These are phyloP conservation scores for Saposhnikovia divaricata DNA, from an alignment of 129 eudicot species.

Conservation along the genomic window DNA sequence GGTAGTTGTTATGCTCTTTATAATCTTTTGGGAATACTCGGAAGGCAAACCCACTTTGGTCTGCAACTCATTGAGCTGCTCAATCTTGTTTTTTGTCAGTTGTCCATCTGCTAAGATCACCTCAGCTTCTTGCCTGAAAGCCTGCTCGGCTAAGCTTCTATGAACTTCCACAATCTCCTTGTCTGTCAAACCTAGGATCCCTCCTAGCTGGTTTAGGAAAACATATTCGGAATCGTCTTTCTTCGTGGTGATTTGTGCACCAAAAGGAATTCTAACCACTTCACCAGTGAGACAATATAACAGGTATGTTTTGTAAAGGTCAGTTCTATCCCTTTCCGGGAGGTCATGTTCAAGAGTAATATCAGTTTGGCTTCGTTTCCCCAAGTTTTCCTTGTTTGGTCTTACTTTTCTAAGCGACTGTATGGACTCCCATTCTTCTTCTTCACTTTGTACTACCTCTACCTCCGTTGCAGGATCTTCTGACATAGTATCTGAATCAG, in stretches of 20 bases:
- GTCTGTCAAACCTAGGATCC: slow-evolving; percentile 67
- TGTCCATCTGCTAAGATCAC: slow-evolving; percentile 91
- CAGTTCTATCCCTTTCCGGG: slow-evolving; percentile 63
- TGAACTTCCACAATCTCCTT: slow-evolving; percentile 73
- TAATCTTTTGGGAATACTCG: slow-evolving; percentile 76
- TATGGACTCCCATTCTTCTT: slow-evolving; percentile 71
- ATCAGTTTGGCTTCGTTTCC: slow-evolving; percentile 61
- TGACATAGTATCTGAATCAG: slow-evolving; percentile 43
- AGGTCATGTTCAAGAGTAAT: slow-evolving; percentile 83
- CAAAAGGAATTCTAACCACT: slow-evolving; percentile 50
- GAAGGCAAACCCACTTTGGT: slow-evolving; percentile 76
- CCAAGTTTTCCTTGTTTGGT: slow-evolving; percentile 30
- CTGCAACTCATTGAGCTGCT: slow-evolving; percentile 71
- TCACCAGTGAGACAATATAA: slow-evolving; percentile 68
- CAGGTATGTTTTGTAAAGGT: slow-evolving; percentile 80
- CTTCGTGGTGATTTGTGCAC: slow-evolving; percentile 55
- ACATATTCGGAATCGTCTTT: slow-evolving; percentile 67
- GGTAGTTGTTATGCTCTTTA: slow-evolving; percentile 59
- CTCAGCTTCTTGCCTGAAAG: slow-evolving; percentile 82
- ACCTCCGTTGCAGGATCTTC: slow-evolving; percentile 36
- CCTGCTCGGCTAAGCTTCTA: slow-evolving; percentile 71
- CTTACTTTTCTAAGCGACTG: slow-evolving; percentile 58
- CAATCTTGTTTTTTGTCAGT: slow-evolving; percentile 55
- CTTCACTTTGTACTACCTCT: slow-evolving; percentile 25
- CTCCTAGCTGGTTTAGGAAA: slow-evolving; percentile 62